Evolutionary conservation across 148 eudicot genomes (phyloP), one percentile per base, ranked within the genome.

Genomic region (Rhododendron vialii): DNA sequence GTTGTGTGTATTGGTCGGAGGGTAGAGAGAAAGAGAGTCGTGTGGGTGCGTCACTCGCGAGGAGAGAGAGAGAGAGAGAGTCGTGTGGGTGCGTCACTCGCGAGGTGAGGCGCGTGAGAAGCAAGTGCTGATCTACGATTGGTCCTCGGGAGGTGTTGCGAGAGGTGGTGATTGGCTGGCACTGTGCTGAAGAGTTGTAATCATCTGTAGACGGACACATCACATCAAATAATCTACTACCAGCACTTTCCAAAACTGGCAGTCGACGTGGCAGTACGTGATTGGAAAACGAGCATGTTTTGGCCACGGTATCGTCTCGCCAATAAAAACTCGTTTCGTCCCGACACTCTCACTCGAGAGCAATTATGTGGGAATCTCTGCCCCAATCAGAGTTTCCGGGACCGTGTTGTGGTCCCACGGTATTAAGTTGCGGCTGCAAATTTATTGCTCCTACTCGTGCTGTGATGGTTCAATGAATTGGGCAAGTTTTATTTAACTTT

Each of bases 101-200:
- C 17, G 41, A 13, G 7, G n/a, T 2, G 79, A 75, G 1, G 43
- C 79, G 79, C 79, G 79, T 75, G 79, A 75, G 45, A 7, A 30
- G 0, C 24, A 17, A 2, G 26, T 18, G 12, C 24, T 2, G 24
- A 75, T 35, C 79, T 18, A 38, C 79, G 35, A 75, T 35, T 17
- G 79, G 43, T 17, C 43, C 76, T 71, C 18, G 50, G 81, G 81
- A 45, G 50, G 50, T 78, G 50, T 78, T 24, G 30, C 53, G 33
- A 78, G 50, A 18, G 81, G 55, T 55, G 50, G 38, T 85, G 81
- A 67, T 59, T 85, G 82, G 86, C 82, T 85, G 74, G 82, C n/a
- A 7, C 13, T 28, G 59, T n/a, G 71, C 15, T 77, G 55, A 57
- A 9, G 36, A 59, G 82, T 9, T 38, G 3, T 7, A 63, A 85